Evolutionary conservation across 1,284 basidiomycete genomes (phyloP).

Genomic region (Trametes pubescens): DNA sequence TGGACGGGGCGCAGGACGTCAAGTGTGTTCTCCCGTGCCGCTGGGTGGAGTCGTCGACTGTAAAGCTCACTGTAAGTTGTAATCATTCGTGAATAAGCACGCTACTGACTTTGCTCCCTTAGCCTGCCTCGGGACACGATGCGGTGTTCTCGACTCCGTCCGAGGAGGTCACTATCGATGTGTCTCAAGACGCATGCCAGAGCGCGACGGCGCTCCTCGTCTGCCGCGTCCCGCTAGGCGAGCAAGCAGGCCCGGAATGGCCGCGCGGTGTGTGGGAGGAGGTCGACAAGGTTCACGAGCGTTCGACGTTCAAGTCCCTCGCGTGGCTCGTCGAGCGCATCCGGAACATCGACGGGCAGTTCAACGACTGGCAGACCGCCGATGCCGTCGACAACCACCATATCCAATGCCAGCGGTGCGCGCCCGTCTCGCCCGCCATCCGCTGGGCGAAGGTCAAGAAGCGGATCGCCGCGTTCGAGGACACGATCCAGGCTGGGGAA

Average conservation of each 20-base stretch:
- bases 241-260: constrained; percentile 82
- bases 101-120: constrained; percentile 26
- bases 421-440: constrained; percentile 79
- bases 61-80: constrained; percentile 60
- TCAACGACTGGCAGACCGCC: constrained; percentile 67
- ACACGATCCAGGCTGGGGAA: constrained; percentile 83
- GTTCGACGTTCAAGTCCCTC: constrained; percentile 79
- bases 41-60: constrained; percentile 62
- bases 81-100: constrained; percentile 10
- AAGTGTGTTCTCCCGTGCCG: constrained; percentile 66
- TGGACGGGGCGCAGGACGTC: constrained; percentile 57
- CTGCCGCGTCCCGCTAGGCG: constrained; percentile 73
- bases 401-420: constrained; percentile 74
- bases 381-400: constrained; percentile 49
- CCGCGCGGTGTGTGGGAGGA: constrained; percentile 76
- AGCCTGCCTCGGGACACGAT: constrained; percentile 63
- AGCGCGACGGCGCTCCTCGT: constrained; percentile 83
- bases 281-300: constrained; percentile 87
- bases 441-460: constrained; percentile 73
- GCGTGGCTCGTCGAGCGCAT: constrained; percentile 91
- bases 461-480: constrained; percentile 78
- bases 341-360: constrained; percentile 72
- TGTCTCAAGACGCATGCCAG: constrained; percentile 68
- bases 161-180: constrained; percentile 59
- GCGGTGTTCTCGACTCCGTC: constrained; percentile 75